These are phyloP conservation scores for Mycena haematopus DNA, from an alignment of 768 basidiomycete species.

Conservation along the genomic window DNA sequence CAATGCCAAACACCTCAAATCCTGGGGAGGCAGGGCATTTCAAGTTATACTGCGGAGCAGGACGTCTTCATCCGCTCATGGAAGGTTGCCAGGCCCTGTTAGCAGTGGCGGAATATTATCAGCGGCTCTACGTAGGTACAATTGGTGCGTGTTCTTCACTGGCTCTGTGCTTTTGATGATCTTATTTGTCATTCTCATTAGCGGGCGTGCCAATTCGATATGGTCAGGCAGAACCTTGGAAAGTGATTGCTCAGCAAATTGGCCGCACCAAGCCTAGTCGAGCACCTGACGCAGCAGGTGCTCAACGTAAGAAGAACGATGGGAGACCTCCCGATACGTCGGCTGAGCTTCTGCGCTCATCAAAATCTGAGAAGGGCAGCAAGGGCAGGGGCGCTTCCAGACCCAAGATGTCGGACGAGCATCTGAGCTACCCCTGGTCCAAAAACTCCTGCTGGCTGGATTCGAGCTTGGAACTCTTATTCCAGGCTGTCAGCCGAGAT, in stretches of 20 bases:
- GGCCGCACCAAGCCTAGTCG: conserved; percentile 35
- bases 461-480: not conserved
- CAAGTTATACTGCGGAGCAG: conserved; percentile 35
- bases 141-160: not conserved
- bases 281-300: conserved; percentile 4
- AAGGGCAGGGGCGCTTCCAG: not conserved
- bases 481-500: conserved; percentile 17
- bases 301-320: conserved; percentile 35
- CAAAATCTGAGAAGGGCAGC: not conserved
- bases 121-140: conserved; percentile 15
- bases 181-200: conserved; percentile 11
- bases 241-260: conserved; percentile 15
- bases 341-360: conserved; percentile 23
- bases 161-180: too few species aligned
- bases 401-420: not conserved
- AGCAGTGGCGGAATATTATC: conserved; percentile 32
- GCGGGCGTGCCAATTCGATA: conserved; percentile 33
- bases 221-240: conserved; percentile 38
- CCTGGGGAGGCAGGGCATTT: conserved; percentile 45
- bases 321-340: conserved; percentile 31
- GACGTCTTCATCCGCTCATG: conserved; percentile 28
- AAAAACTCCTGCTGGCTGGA: conserved; percentile 1
- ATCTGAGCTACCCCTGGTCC: not conserved
- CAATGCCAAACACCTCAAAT: conserved; percentile 41
- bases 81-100: conserved; percentile 31